A percentile compares a stretch with the other conserved stretches of the same genome.
Conservation (phyloP, 371 early-diverging fungal genomes). For the Apophysomyces trapeziformis region DNA sequence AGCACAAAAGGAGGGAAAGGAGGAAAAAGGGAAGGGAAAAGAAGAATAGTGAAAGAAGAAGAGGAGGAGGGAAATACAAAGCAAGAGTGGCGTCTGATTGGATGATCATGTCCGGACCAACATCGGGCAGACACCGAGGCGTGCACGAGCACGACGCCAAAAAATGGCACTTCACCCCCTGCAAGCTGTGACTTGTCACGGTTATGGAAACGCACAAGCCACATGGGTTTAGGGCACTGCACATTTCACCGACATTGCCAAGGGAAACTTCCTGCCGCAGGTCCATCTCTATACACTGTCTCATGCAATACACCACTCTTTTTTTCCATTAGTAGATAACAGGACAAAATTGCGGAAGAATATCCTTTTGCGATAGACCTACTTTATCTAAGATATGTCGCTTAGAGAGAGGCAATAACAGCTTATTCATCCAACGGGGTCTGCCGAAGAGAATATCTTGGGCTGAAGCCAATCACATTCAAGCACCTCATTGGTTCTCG, state of each 20-base stretch:
- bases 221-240: background rate
- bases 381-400: too few species aligned
- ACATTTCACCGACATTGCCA: conserved; percentile 5
- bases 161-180: background rate
- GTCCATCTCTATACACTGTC: too few species aligned
- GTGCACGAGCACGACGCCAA: background rate
- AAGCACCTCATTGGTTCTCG: too few species aligned
- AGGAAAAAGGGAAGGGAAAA: conserved; percentile 1
- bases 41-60: conserved; percentile 7
- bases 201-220: background rate
- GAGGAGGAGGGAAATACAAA: background rate
- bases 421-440: too few species aligned
- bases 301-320: too few species aligned
- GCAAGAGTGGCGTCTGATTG: conserved; percentile 3
- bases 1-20: background rate
- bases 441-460: too few species aligned
- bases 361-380: too few species aligned
- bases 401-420: too few species aligned
- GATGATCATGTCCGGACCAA: background rate
- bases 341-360: too few species aligned
- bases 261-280: too few species aligned
- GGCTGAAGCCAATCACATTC: too few species aligned
- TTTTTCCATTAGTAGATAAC: too few species aligned
- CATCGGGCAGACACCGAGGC: conserved; percentile 7
- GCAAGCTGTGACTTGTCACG: background rate